Evolutionary conservation across 768 basidiomycete genomes (phyloP).

Genomic region (Boletus sp.): DNA sequence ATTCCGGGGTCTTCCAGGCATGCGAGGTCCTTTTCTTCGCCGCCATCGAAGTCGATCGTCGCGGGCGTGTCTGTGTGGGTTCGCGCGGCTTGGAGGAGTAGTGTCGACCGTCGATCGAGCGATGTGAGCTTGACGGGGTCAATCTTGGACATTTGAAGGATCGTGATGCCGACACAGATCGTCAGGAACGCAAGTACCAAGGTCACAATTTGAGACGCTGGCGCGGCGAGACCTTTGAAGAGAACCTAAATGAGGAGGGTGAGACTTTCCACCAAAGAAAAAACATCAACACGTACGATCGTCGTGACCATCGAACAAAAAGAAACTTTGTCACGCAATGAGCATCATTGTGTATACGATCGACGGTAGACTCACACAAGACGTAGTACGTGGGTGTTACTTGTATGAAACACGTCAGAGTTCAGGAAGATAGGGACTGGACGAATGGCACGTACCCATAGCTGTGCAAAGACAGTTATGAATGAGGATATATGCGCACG

Average conservation of each 20-base stretch:
- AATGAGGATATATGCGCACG: slow-evolving; percentile 1
- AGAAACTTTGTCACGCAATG: slow-evolving; percentile 50
- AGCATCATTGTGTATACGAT: not conserved
- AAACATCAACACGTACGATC: slow-evolving; percentile 49
- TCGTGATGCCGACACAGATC: slow-evolving; percentile 89
- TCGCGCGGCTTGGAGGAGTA: slow-evolving; percentile 85
- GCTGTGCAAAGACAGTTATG: slow-evolving; percentile 35
- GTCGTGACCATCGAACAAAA: slow-evolving; percentile 85
- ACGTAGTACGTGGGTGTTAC: slow-evolving; percentile 90
- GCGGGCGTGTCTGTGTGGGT: slow-evolving; percentile 57
- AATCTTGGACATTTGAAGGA: slow-evolving; percentile 94
- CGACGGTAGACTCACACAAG: slow-evolving; percentile 51
- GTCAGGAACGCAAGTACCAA: slow-evolving; percentile 90
- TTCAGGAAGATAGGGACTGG: not conserved
- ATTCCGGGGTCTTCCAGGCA: slow-evolving; percentile 89
- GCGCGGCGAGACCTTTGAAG: slow-evolving; percentile 84
- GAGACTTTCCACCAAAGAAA: not conserved
- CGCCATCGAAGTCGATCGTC: slow-evolving; percentile 21
- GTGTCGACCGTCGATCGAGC: slow-evolving; percentile 87
- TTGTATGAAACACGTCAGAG: slow-evolving; percentile 31
- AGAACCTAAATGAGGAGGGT: slow-evolving; percentile 58
- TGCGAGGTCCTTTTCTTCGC: slow-evolving; percentile 59
- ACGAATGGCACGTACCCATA: slow-evolving; percentile 53
- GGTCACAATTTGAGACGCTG: slow-evolving; percentile 78
- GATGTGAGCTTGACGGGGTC: slow-evolving; percentile 77